A percentile compares a stretch with the other conserved stretches of the same genome.
Conservation (phyloP, 495 filamentous ascomycete genomes). For the Viridothelium virens region DNA sequence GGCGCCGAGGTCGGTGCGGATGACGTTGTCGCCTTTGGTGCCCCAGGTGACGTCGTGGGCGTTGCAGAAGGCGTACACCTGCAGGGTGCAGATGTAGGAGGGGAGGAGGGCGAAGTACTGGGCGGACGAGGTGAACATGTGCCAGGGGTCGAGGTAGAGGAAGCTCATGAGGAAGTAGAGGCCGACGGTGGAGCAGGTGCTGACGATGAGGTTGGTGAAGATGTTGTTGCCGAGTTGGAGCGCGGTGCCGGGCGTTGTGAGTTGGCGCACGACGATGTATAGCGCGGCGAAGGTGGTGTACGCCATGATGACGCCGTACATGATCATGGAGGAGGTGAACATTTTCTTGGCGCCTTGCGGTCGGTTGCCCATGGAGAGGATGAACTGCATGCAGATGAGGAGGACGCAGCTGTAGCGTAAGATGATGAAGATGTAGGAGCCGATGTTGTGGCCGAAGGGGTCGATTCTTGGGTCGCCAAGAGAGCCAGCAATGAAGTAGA, state of each 20-base stretch:
- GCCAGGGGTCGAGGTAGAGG: conserved; percentile 96
- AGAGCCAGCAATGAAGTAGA: conserved; percentile 97
- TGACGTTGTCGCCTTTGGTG: conserved; percentile 95
- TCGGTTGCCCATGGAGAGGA: conserved; percentile 95
- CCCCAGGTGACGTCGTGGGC: conserved; percentile 99
- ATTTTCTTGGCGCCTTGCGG: conserved; percentile 93
- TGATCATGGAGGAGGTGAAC: conserved; percentile 77
- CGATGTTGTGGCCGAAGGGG: conserved; percentile 82
- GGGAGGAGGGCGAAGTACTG: conserved; percentile 94
- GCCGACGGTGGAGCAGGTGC: conserved; percentile 79
- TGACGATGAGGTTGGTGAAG: conserved; percentile 91
- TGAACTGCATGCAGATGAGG: conserved; percentile 89
- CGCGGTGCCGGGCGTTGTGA: conserved; percentile 46
- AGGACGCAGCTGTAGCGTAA: conserved; percentile 78
- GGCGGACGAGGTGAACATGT: conserved; percentile 91
- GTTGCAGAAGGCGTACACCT: conserved; percentile 99
- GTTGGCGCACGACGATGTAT: conserved; percentile 76
- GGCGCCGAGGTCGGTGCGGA: conserved; percentile 81
- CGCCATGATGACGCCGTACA: conserved; percentile 87
- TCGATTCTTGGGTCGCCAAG: conserved; percentile 72
- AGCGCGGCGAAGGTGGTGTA: conserved; percentile 85
- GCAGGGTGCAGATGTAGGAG: conserved; percentile 90
- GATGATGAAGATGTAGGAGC: conserved; percentile 75
- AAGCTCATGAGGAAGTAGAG: conserved; percentile 95
- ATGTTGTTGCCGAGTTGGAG: conserved; percentile 69